A percentile compares a stretch with the other conserved stretches of the same genome.
Evolutionary conservation across 2,329 filamentous ascomycete genomes (phyloP).

Genomic region (Plectosphaerella cucumerina): DNA sequence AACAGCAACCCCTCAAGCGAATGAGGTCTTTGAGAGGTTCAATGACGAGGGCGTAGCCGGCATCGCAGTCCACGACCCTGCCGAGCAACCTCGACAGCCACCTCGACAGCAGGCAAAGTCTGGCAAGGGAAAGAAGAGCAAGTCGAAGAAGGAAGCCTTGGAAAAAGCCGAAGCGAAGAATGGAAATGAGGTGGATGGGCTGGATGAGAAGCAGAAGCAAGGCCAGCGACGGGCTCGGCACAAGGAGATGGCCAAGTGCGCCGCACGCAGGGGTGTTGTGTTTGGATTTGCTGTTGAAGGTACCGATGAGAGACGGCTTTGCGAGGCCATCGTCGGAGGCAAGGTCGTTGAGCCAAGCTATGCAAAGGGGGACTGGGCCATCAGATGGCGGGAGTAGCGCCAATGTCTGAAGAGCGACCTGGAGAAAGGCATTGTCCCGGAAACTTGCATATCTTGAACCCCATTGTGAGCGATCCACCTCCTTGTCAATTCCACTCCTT

Average conservation of each 20-base stretch:
- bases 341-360: constrained; percentile 56
- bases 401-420: neutral
- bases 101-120: constrained; percentile 16
- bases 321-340: constrained; percentile 56
- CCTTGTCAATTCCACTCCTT: no score
- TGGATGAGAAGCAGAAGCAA: constrained; percentile 41
- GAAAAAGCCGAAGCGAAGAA: constrained; percentile 51
- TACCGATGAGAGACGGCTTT: constrained; percentile 33
- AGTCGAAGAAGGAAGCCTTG: constrained; percentile 20
- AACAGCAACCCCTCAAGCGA: neutral
- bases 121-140: no score
- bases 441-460: no score
- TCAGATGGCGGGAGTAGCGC: constrained; percentile 47
- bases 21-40: no score
- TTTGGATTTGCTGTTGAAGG: constrained; percentile 40
- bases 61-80: constrained; percentile 38
- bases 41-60: constrained; percentile 12
- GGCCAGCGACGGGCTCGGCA: constrained; percentile 40
- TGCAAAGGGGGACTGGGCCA: constrained; percentile 57
- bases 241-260: constrained; percentile 57
- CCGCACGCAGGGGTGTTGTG: constrained; percentile 55
- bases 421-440: no score
- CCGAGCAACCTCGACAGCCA: constrained; percentile 40
- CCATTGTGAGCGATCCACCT: no score
- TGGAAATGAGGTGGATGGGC: constrained; percentile 46